Conservation (phyloP, 1,284 basidiomycete genomes). For the Hypsizygus ulmarius region DNA sequence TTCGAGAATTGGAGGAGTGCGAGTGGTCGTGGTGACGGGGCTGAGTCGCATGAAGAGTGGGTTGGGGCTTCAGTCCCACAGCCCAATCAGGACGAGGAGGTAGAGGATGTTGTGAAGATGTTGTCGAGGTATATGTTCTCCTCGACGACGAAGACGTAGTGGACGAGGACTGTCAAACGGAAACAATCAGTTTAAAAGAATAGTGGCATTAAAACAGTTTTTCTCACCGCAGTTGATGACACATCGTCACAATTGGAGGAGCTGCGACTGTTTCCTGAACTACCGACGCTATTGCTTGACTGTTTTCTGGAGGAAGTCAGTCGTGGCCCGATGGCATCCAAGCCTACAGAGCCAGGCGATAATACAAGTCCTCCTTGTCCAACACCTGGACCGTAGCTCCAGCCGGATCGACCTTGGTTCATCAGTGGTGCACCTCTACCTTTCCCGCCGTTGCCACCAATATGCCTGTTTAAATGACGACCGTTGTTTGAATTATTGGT, state of each 20-base stretch:
- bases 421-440: conserved; percentile 37
- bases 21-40: conserved; percentile 45
- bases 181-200: conserved; percentile 3
- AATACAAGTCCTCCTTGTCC: conserved; percentile 39
- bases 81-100: conserved; percentile 83
- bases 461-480: conserved; percentile 19
- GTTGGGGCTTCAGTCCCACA: conserved; percentile 72
- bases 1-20: conserved; percentile 28
- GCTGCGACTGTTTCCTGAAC: conserved; percentile 44
- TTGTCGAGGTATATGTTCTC: conserved; percentile 66
- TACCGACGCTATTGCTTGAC: conserved; percentile 49
- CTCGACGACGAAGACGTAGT: conserved; percentile 76
- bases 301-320: conserved; percentile 52
- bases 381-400: conserved; percentile 69
- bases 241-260: conserved; percentile 69
- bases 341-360: conserved; percentile 28
- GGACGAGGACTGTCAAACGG: conserved; percentile 54
- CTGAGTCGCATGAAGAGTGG: conserved; percentile 50
- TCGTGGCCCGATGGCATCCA: conserved; percentile 61
- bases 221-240: conserved; percentile 68
- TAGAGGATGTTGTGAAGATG: conserved; percentile 73
- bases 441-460: conserved; percentile 21
- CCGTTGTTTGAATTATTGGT: conserved; percentile 6
- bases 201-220: neutral
- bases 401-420: conserved; percentile 44